Evolutionary conservation across 2,329 filamentous ascomycete species (phyloP), one percentile per base, ranked within the genome.

Genomic region (Nothopassalora personata): DNA sequence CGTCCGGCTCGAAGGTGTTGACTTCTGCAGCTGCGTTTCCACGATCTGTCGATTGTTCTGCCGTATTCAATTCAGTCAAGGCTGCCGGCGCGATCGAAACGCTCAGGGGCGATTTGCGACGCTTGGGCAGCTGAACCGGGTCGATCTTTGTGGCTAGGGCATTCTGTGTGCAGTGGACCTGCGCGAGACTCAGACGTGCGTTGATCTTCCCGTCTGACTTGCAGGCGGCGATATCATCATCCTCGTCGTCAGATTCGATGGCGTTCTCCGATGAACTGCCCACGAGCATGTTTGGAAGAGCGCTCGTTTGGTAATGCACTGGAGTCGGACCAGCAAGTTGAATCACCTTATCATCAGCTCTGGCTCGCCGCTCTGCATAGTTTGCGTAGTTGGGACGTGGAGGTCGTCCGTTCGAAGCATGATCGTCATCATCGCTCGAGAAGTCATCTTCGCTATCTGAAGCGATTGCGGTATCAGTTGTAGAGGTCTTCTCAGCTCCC

Each of bases 391-490:
- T 54, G 7, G 53, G 60, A 15, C 56, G 53, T 5, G 54, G 53
- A 27, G 46, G 39, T 10, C 52, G 57, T 33, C 36, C 13, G 23
- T 28, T 55, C 19, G 28, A 33, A 19, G 31, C 23, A 28, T 45
- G 11, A 4, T 31, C 47, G 6, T 30, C 49, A 43, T 59, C 57
- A 8, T 51, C 53, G 45, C 50, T 43, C 36, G 53, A 46, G 5
- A 58, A 56, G 13, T 63, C 61, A 28, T 60, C 54, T 19, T 68
- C 66, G 36, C 62, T 61, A 53, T 67, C 64, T 1, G 60, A 65
- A 6, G 56, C 60, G 30, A 65, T 63, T 11, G 65, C 65, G 39
- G 34, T 31, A 33, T 56, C 53, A 10, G 36, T 46, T 8, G 46
- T 59, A 51, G 49, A 13, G 23, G 51, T 43, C 46, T 58, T 52